Evolutionary conservation across 1,139 yeast species (phyloP).

Genomic region (Oligophagozyma castellii): DNA sequence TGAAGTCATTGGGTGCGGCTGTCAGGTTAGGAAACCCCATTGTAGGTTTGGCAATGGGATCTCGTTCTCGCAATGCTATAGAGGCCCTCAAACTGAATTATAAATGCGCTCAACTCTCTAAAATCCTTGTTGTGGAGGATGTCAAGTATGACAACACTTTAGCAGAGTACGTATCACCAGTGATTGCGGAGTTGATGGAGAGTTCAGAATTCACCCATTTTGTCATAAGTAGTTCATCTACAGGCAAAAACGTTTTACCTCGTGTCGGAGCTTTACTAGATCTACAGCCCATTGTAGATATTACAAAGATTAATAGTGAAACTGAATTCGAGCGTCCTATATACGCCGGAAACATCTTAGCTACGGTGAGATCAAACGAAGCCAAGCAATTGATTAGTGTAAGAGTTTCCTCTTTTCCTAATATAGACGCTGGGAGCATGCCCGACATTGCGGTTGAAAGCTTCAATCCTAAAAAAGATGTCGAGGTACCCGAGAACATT

Average conservation of each 20-base stretch:
- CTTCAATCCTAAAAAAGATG: conserved; percentile 19
- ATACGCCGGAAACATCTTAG: conserved; percentile 88
- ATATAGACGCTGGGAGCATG: conserved; percentile 28
- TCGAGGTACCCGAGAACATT: conserved; percentile 35
- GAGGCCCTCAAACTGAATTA: conserved; percentile 29
- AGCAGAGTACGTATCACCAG: conserved; percentile 56
- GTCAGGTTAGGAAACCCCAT: conserved; percentile 47
- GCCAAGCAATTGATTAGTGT: conserved; percentile 54
- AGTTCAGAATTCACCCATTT: conserved; percentile 50
- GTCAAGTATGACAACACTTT: conserved; percentile 40
- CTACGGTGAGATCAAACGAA: conserved; percentile 67
- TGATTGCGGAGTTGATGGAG: conserved; percentile 34
- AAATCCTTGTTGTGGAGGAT: conserved; percentile 39
- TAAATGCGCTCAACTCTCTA: conserved; percentile 25
- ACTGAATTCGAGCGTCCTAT: conserved; percentile 84
- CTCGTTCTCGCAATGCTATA: conserved; percentile 33
- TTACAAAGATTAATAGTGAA: conserved; percentile 49
- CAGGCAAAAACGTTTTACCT: conserved; percentile 79
- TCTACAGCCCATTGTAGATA: conserved; percentile 77
- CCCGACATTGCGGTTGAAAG: conserved; percentile 17
- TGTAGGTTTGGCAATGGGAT: conserved; percentile 47
- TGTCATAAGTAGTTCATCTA: conserved; percentile 68
- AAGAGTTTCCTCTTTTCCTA: conserved; percentile 74
- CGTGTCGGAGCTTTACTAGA: conserved; percentile 78
- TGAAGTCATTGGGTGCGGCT: conserved; percentile 58